phyloP scores from a whole-genome alignment of 129 eudicot species.

The Flaveria sonorensis region DNA sequence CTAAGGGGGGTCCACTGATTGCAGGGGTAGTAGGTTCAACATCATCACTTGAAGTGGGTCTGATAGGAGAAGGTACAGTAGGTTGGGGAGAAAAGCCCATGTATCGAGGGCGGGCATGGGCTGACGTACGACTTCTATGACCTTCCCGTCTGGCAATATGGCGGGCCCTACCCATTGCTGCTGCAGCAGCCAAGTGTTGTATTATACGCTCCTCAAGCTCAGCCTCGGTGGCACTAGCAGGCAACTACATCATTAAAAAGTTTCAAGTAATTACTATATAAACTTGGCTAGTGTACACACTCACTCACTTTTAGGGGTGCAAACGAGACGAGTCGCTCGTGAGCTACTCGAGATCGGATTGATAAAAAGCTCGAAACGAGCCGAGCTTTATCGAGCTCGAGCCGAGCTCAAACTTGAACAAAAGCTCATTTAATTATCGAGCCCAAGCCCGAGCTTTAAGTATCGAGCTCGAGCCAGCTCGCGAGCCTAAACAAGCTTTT shows the following conservation, averaged over 20 bases:
- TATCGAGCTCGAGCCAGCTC: too few species aligned
- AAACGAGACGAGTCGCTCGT: too few species aligned
- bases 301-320: neutral
- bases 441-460: too few species aligned
- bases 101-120: conserved; percentile 68
- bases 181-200: conserved; percentile 98
- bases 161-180: conserved; percentile 98
- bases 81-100: conserved; percentile 79
- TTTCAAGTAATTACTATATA: neutral
- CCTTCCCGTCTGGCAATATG: conserved; percentile 89
- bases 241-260: conserved; percentile 55
- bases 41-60: conserved; percentile 47
- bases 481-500: too few species aligned
- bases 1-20: conserved; percentile 41
- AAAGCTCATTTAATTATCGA: too few species aligned
- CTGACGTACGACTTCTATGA: conserved; percentile 66
- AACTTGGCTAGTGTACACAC: neutral
- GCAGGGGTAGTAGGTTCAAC: conserved; percentile 51
- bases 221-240: conserved; percentile 76
- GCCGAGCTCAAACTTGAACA: too few species aligned
- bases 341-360: too few species aligned
- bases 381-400: too few species aligned
- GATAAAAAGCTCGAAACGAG: too few species aligned
- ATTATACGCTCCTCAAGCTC: conserved; percentile 97
- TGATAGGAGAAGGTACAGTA: conserved; percentile 47